Base-by-base conservation (phyloP, 148 eudicot genomes). In the Amaranthus palmeri region DNA sequence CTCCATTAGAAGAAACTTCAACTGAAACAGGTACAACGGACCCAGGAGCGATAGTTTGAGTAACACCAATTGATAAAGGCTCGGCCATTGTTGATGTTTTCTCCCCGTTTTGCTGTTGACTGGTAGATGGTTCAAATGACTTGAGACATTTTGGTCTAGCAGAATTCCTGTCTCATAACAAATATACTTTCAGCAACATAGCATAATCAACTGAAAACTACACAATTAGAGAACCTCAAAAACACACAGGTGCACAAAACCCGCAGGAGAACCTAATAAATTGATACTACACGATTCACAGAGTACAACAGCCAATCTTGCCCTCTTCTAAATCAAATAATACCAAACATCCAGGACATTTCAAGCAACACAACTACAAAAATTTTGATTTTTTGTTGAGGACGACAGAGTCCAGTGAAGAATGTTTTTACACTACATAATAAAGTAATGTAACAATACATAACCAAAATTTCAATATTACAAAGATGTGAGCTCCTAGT, bases 111-210 rank as follows among this genome's bases (percentile, higher is more conserved):
- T 4, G 58, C 73, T 65, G 44, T 17, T 81, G 70, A 40, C 54
- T 73, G 14, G 25, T 18, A 2, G 59, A 25, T 47, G 74, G 10
- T 63, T 77, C 78, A 54, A 46, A 77, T 12, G 81, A 70, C 76
- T 58, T 70, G 3, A 77, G 61, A 68, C 78, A 77, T 46, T 76
- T 70, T 49, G 73, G 68, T 58, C 81, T 78, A 51, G 81, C 78
- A 66, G 76, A 77, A 48, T 74, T 69, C 78, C 84, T 81, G 71
- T 52, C 60, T 18, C 60, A 70, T 14, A 55, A 61, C 4, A 47
- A 70, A 7, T 13, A 48, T 25, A 61, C 7, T 50, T 10, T 77
- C 36, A 81, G 55, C 56, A 59, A 36, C 3, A 72, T 10, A 61
- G 41, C 43, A 74, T 18, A 54, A 40, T 3, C 18, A 8, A 10